Percentiles rank a stretch among this genome's conserved stretches.
Evolutionary conservation across 129 eudicot genomes (phyloP).

Genomic region (Escallonia herrerae): DNA sequence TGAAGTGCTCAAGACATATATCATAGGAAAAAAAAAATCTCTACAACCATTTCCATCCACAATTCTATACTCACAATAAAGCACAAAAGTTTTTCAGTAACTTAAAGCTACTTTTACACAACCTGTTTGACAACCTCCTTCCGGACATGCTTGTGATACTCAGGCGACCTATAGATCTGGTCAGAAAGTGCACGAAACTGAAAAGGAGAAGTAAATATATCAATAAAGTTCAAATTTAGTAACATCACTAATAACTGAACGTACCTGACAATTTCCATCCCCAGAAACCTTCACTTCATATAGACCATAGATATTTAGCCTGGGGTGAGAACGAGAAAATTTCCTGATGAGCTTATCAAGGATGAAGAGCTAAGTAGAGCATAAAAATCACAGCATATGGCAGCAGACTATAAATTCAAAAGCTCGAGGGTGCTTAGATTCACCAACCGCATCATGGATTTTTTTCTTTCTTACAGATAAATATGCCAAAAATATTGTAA

Average conservation of each 20-base stretch:
- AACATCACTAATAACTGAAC: slow-evolving; percentile 4
- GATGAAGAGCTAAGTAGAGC: background rate
- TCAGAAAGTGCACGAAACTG: slow-evolving; percentile 85
- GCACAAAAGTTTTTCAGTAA: background rate
- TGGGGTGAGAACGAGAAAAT: slow-evolving; percentile 14
- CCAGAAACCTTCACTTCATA: slow-evolving; percentile 67
- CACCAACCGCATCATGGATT: no score
- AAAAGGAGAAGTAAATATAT: slow-evolving; percentile 15
- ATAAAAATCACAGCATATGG: background rate
- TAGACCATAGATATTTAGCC: slow-evolving; percentile 53
- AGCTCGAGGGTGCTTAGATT: no score
- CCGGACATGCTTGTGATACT: slow-evolving; percentile 77
- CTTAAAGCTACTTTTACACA: slow-evolving; percentile 10
- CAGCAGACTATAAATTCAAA: no score
- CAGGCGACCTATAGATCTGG: slow-evolving; percentile 59
- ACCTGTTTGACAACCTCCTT: slow-evolving; percentile 88
- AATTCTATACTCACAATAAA: background rate
- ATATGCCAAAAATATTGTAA: no score
- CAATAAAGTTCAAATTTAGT: background rate
- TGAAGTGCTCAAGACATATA: no score
- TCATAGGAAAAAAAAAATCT: no score
- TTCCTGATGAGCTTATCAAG: background rate
- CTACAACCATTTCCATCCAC: no score
- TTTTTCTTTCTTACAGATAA: no score
- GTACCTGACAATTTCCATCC: slow-evolving; percentile 90